phyloP scores from a whole-genome alignment of 352 stramenopile species.

The Pythium phragmitis region DNA sequence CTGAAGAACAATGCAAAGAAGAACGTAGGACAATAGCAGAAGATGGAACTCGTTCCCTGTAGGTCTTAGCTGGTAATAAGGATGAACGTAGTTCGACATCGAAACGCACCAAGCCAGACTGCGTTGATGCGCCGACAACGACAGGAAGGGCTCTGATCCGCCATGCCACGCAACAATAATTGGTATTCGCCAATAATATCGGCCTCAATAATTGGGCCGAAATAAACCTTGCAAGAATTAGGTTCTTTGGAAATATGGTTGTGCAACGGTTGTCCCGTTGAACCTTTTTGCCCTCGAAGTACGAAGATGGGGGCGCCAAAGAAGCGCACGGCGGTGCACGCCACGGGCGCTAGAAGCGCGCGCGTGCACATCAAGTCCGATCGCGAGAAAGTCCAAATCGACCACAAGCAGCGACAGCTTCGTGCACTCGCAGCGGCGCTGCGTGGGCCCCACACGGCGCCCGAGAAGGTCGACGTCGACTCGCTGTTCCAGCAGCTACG shows the following conservation, averaged over 20 bases:
- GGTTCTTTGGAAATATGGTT: background rate
- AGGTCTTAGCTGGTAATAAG: no score
- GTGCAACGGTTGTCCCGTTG: conserved; percentile 14
- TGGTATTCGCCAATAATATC: background rate
- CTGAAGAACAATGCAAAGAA: no score
- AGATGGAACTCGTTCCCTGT: no score
- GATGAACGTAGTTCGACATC: no score
- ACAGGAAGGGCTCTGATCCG: no score
- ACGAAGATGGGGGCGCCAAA: conserved; percentile 20
- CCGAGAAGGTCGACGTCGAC: conserved; percentile 21
- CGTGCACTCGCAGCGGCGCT: conserved; percentile 35
- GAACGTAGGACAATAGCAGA: no score
- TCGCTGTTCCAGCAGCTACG: conserved; percentile 52
- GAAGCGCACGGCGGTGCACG: conserved; percentile 15
- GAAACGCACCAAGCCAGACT: no score
- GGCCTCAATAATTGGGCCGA: background rate
- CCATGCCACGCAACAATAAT: background rate
- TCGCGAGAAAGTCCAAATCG: conserved; percentile 42
- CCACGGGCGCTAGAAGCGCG: background rate
- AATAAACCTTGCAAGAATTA: background rate
- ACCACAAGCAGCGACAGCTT: conserved; percentile 57
- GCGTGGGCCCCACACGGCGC: conserved; percentile 18
- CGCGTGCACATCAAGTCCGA: conserved; percentile 23
- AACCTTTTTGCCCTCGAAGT: conserved; percentile 1
- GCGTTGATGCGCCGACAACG: no score